Conservation (phyloP, 208 protist genomes). For the Porcisia hertigi region DNA sequence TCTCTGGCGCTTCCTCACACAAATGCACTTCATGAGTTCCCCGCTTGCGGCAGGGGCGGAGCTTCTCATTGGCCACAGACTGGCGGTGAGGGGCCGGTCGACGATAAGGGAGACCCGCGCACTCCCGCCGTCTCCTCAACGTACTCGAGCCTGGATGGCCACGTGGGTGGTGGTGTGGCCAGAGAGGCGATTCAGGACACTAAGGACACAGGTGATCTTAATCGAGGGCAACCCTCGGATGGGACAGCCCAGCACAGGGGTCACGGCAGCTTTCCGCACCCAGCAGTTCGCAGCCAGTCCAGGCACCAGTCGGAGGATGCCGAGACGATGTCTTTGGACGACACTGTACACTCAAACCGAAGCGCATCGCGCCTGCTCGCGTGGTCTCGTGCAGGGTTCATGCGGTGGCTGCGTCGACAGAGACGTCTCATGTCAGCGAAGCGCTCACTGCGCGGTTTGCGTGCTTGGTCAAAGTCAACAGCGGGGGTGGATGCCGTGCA, state of each 20-base stretch:
- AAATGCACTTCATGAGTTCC: too few relatives aligned
- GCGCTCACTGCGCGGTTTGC: slow-evolving; percentile 3
- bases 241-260: not conserved
- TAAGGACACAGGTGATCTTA: not conserved
- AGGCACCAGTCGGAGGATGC: not conserved
- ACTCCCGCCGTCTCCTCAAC: not conserved
- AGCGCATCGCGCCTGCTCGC: slow-evolving; percentile 13
- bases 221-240: not conserved
- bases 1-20: not conserved
- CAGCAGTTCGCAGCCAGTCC: slow-evolving; percentile 15
- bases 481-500: not conserved
- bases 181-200: not conserved
- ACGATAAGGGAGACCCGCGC: not conserved
- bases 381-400: slow-evolving; percentile 18
- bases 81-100: not conserved
- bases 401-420: slow-evolving; percentile 26
- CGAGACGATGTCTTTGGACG: not conserved
- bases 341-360: slow-evolving; percentile 15
- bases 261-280: slow-evolving; percentile 13
- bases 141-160: not conserved
- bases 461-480: slow-evolving; percentile 2
- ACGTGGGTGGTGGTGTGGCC: not conserved
- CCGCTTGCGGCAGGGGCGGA: not conserved
- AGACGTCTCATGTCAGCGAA: slow-evolving; percentile 5
- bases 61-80: not conserved